Percentiles rank a stretch among this genome's conserved stretches.
Conservation (phyloP, 768 basidiomycete species). For the Tulasnella calospora region DNA sequence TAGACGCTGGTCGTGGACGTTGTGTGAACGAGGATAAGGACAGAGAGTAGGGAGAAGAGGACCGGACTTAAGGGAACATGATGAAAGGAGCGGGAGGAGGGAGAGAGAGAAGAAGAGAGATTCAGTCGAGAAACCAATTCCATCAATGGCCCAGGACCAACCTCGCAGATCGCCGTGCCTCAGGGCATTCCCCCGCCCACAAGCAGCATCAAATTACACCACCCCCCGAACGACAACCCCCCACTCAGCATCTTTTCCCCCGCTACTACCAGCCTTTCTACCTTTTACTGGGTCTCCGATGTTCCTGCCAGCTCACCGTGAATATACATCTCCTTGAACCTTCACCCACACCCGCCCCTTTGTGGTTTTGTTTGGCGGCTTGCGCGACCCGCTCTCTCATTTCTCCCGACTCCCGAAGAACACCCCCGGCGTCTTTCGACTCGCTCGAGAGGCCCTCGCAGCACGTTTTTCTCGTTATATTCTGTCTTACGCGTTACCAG, state of each 20-base stretch:
- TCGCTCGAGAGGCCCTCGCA: background rate
- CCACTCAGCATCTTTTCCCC: background rate
- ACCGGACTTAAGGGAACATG: slow-evolving; percentile 5
- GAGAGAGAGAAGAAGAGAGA: background rate
- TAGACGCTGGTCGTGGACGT: background rate
- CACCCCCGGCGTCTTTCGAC: slow-evolving; percentile 3
- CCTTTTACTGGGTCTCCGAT: background rate
- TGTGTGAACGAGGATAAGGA: background rate
- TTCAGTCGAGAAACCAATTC: slow-evolving; percentile 4
- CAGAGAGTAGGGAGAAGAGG: background rate
- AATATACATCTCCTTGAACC: background rate
- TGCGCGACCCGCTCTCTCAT: background rate
- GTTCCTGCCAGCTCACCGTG: background rate
- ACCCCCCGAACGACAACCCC: background rate
- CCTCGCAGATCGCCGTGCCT: slow-evolving; percentile 8
- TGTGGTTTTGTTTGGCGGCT: slow-evolving; percentile 1
- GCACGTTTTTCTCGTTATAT: background rate
- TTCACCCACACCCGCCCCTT: background rate
- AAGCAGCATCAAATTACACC: slow-evolving; percentile 5
- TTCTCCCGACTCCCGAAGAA: background rate
- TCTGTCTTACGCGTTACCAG: background rate
- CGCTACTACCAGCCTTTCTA: background rate
- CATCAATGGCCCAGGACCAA: background rate
- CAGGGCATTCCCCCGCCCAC: background rate
- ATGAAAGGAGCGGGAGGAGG: slow-evolving; percentile 2